Evolutionary conservation across 495 filamentous ascomycete species (phyloP).

Genomic region (Neurospora sp.): DNA sequence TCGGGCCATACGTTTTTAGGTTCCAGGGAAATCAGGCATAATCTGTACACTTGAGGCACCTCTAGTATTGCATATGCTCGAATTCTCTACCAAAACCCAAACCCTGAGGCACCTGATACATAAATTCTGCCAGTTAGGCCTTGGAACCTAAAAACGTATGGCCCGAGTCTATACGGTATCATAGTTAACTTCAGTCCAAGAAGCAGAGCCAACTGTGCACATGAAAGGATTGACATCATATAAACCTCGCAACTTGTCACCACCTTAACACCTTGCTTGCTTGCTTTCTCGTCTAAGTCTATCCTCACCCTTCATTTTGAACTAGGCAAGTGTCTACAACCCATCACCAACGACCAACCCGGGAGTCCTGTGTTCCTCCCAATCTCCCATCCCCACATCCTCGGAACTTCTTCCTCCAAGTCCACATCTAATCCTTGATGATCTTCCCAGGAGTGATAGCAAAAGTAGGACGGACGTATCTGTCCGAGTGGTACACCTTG

Average conservation of each 20-base stretch:
- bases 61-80: too few species aligned
- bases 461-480: slow-evolving; percentile 71
- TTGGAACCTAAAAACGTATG: too few species aligned
- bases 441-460: slow-evolving; percentile 44
- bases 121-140: too few species aligned
- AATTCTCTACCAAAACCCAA: too few species aligned
- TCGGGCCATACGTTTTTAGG: too few species aligned
- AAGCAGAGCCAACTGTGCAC: not conserved
- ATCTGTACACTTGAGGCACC: too few species aligned
- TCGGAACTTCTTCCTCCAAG: not conserved
- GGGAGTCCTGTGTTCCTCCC: not conserved
- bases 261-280: not conserved
- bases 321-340: not conserved
- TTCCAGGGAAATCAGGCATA: too few species aligned
- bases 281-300: not conserved
- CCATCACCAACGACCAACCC: not conserved
- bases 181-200: too few species aligned
- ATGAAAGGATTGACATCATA: not conserved
- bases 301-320: not conserved
- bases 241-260: not conserved
- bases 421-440: slow-evolving; percentile 35
- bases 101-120: too few species aligned
- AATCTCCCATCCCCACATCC: not conserved
- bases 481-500: slow-evolving; percentile 75
- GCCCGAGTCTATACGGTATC: too few species aligned